Base-by-base conservation (phyloP, 2,329 filamentous ascomycete genomes). In the Myriosclerotinia duriaeana region DNA sequence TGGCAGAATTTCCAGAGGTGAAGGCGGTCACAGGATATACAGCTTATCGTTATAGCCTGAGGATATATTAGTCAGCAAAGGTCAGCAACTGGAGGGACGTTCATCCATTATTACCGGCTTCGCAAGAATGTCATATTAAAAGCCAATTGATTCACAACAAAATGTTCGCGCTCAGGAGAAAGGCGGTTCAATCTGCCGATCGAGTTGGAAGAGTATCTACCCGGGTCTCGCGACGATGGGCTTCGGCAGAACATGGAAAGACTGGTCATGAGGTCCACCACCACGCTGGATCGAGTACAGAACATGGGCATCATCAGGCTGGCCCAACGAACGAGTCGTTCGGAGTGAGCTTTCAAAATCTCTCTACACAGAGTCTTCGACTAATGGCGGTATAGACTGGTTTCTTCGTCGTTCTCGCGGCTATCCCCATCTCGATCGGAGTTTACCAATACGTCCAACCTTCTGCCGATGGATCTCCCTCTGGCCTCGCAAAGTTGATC, bases 401-500 rank as follows among this genome's bases (percentile, higher is more conserved):
- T 67, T 84, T 85, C 74, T 85, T 78, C 75, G 69, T 81, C 58
- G 73, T 77, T 53, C 72, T 85, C 52, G 79, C 77, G 53, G 71
- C 77, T 14, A 77, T 85, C 60, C 83, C 84, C 12, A 67, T 78
- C 46, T 77, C 76, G 55, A 72, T 79, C 66, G 79, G 77, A 62
- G 66, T 84, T 40, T 84, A 83, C 74, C 74, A 77, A 53, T 70
- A 81, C 65, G 80, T 82, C 55, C 76, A 78, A 64, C 71, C 72
- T 14, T 68, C 69, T 38, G 68, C 70, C 40, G 76, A 80, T 73
- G 77, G 77, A 53, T 76, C 78, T 61, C 73, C 77, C 61, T 76
- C 79, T 5, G 77, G 77, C 69, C 74, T 85, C 67, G 81, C 82
- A 76, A 74, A 68, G 38, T 38, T 85, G 73, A 86, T 89, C 74